Evolutionary conservation across 345 rosid species (phyloP).

Genomic region (Salix purpurea): DNA sequence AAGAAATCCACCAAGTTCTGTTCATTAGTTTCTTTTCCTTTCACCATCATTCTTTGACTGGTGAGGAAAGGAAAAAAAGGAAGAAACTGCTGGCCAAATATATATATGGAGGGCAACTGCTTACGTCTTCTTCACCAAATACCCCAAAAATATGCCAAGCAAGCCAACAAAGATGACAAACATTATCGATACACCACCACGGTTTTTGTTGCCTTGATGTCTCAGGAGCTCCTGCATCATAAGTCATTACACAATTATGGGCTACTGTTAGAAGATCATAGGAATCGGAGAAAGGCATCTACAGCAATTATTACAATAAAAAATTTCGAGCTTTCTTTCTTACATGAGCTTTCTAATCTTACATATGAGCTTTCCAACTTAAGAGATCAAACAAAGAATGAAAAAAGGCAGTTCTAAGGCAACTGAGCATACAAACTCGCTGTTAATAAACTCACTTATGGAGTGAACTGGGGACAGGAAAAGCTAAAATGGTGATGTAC

Average conservation of each 20-base stretch:
- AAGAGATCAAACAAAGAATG: not conserved
- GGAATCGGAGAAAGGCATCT: not conserved
- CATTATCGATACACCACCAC: slow-evolving; percentile 43
- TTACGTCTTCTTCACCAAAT: slow-evolving; percentile 55
- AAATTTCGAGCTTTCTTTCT: not conserved
- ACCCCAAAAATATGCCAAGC: slow-evolving; percentile 61
- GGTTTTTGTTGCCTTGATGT: slow-evolving; percentile 43
- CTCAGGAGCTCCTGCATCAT: slow-evolving; percentile 47
- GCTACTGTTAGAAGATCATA: not conserved
- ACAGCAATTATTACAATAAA: not conserved
- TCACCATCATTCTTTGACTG: slow-evolving; percentile 29
- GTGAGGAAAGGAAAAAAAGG: slow-evolving; percentile 13
- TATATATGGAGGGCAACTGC: not conserved
- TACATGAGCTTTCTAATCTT: not conserved
- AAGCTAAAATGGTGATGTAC: not conserved
- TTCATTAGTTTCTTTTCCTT: slow-evolving; percentile 27
- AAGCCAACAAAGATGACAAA: slow-evolving; percentile 53
- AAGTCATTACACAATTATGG: not conserved
- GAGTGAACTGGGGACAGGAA: not conserved
- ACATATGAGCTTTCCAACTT: not conserved
- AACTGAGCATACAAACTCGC: not conserved
- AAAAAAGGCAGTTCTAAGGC: not conserved
- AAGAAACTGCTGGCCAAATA: slow-evolving; percentile 11
- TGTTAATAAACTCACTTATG: not conserved
- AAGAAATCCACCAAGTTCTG: slow-evolving; percentile 12